A percentile compares a stretch with the other conserved stretches of the same genome.
Conservation (phyloP, 1,139 yeast genomes). For the Blastobotrys capitulatus region DNA sequence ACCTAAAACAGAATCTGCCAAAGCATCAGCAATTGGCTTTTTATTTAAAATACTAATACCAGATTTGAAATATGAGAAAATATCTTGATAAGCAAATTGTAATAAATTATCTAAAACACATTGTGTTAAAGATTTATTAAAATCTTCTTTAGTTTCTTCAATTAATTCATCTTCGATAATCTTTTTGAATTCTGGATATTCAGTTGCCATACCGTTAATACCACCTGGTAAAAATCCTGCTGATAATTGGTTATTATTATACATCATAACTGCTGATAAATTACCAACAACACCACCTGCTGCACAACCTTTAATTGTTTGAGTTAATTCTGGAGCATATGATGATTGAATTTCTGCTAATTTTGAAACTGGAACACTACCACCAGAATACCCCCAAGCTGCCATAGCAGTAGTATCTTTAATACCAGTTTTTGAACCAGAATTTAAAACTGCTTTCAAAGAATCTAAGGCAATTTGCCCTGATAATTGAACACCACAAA, state of each 20-base stretch:
- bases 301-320: slow-evolving; percentile 24
- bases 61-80: slow-evolving; percentile 19
- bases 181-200: slow-evolving; percentile 24
- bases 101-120: slow-evolving; percentile 19
- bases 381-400: slow-evolving; percentile 32
- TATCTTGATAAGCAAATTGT: slow-evolving; percentile 17
- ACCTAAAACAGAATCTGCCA: slow-evolving; percentile 18
- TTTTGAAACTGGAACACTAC: slow-evolving; percentile 29
- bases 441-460: slow-evolving; percentile 21
- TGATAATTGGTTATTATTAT: slow-evolving; percentile 17
- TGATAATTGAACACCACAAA: slow-evolving; percentile 21
- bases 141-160: slow-evolving; percentile 17
- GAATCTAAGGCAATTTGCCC: slow-evolving; percentile 29
- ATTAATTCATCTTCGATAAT: slow-evolving; percentile 12
- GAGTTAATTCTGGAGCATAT: slow-evolving; percentile 29
- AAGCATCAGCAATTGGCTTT: slow-evolving; percentile 20
- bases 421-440: slow-evolving; percentile 15
- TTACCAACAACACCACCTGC: slow-evolving; percentile 28
- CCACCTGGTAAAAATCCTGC: slow-evolving; percentile 30
- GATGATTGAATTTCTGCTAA: slow-evolving; percentile 28
- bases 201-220: slow-evolving; percentile 27
- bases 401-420: slow-evolving; percentile 16
- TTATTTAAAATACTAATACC: slow-evolving; percentile 17
- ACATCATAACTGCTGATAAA: slow-evolving; percentile 16
- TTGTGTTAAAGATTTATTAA: slow-evolving; percentile 14